Conservation (phyloP, 2,329 filamentous ascomycete species). For the Fusarium pseudonygamai region DNA sequence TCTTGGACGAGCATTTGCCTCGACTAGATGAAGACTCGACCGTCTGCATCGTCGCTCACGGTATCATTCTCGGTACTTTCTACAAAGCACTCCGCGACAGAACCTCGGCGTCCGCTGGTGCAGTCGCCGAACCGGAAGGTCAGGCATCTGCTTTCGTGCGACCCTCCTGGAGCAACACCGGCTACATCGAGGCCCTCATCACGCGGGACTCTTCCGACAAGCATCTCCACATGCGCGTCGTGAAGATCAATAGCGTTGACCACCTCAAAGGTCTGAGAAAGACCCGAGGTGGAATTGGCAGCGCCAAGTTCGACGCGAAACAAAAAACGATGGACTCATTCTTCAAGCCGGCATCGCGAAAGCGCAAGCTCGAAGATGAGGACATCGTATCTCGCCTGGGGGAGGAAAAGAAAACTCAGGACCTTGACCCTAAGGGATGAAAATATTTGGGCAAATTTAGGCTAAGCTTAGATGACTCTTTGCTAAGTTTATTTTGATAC, state of each 20-base stretch:
- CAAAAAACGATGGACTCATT: conserved; percentile 83
- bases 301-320: conserved; percentile 75
- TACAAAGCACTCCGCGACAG: conserved; percentile 69
- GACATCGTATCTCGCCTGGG: conserved; percentile 7
- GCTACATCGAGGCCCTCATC: conserved; percentile 52
- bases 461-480: too few relatives aligned
- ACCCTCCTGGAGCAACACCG: conserved; percentile 64
- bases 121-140: conserved; percentile 16
- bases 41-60: conserved; percentile 75
- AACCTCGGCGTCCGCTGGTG: conserved; percentile 49
- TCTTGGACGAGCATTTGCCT: conserved; percentile 73
- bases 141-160: conserved; percentile 27
- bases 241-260: conserved; percentile 72
- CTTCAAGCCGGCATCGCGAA: conserved; percentile 63
- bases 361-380: conserved; percentile 42
- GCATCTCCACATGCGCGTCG: conserved; percentile 55
- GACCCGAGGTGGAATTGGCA: conserved; percentile 84
- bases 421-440: too few relatives aligned
- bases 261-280: conserved; percentile 81
- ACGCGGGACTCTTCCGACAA: conserved; percentile 2
- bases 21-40: conserved; percentile 44
- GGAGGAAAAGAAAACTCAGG: too few relatives aligned
- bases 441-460: too few relatives aligned
- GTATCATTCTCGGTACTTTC: conserved; percentile 78
- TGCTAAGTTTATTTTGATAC: too few relatives aligned